Evolutionary conservation across 2,329 filamentous ascomycete species (phyloP), one percentile per base, ranked within the genome.

Genomic region (Elsinoe ampelina): DNA sequence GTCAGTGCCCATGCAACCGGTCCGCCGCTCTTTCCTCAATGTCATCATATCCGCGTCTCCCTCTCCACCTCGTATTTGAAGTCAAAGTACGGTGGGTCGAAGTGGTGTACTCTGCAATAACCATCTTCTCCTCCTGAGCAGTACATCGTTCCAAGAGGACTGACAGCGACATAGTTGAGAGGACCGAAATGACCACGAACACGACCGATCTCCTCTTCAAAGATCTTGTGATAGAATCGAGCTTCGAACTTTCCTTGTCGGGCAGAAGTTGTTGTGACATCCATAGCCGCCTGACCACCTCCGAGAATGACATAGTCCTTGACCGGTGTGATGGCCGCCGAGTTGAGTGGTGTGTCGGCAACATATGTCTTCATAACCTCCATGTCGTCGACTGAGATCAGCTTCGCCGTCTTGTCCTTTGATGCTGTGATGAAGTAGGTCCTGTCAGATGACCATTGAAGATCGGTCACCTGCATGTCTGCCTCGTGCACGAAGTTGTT

Each of bases 161-260:
- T 89, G 58, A 89, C 89, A 50, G 93, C 91, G 65, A 98, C 89
- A 61, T 93, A 96, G 80, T 98, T 96, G 61, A 96, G 80, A 63
- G 87, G 93, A 70, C 93, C 93, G 75, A 98, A 98, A 75, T 98
- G 93, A 62, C 93, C 93, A 70, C 90, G 83, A 63, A 98, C 93
- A 79, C 93, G 86, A 65, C 93, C 93, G 68, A 97, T 92, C 79
- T 98, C 93, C 74, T 98, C 92, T 75, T 95, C 90, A 72, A 98
- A 97, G 72, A 98, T 86, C 82, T 95, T 97, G 85, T 98, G 93
- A 81, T 96, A 98, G 81, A 98, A 98, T 63, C 93, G 85, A 43
- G 93, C 93, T 76, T 98, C 93, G 79, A 98, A 98, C 77, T 97
- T 97, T 76, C 93, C 93, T 80, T 98, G 93, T 64, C 93, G 84